Conservation (phyloP, 306 rosid genomes). For the Potentilla sterilis region DNA sequence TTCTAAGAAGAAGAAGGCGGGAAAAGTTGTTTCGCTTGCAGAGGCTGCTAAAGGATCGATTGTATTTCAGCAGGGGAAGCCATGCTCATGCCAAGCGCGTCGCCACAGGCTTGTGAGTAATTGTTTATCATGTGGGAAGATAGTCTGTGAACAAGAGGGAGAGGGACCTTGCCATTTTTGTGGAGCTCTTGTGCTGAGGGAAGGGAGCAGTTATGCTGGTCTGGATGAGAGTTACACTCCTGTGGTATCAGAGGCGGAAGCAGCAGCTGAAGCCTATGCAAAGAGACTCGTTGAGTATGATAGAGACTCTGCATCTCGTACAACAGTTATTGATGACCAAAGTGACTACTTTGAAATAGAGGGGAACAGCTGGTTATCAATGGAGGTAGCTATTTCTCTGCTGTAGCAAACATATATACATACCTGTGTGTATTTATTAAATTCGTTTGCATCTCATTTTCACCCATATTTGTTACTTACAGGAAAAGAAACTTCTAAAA, state of each 20-base stretch:
- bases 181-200: slow-evolving; percentile 82
- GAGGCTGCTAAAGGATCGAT: slow-evolving; percentile 92
- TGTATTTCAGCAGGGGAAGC: slow-evolving; percentile 87
- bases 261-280: slow-evolving; percentile 86
- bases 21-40: slow-evolving; percentile 73
- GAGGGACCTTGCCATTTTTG: slow-evolving; percentile 96
- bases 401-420: background rate
- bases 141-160: slow-evolving; percentile 97
- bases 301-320: slow-evolving; percentile 87
- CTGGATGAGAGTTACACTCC: slow-evolving; percentile 65
- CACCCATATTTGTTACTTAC: slow-evolving; percentile 17
- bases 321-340: slow-evolving; percentile 94
- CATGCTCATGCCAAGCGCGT: slow-evolving; percentile 90
- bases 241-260: slow-evolving; percentile 63
- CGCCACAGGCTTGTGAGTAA: slow-evolving; percentile 71
- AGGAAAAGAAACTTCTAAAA: slow-evolving; percentile 84
- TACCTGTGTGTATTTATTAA: background rate
- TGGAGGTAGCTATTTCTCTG: slow-evolving; percentile 52
- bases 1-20: slow-evolving; percentile 79
- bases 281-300: slow-evolving; percentile 93
- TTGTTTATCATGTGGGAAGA: slow-evolving; percentile 91
- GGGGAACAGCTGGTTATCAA: slow-evolving; percentile 91
- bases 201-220: slow-evolving; percentile 90
- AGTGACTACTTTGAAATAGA: slow-evolving; percentile 95
- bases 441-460: background rate